Conservation (phyloP, 108 stramenopile species). For the Schizochytrium sp. region DNA sequence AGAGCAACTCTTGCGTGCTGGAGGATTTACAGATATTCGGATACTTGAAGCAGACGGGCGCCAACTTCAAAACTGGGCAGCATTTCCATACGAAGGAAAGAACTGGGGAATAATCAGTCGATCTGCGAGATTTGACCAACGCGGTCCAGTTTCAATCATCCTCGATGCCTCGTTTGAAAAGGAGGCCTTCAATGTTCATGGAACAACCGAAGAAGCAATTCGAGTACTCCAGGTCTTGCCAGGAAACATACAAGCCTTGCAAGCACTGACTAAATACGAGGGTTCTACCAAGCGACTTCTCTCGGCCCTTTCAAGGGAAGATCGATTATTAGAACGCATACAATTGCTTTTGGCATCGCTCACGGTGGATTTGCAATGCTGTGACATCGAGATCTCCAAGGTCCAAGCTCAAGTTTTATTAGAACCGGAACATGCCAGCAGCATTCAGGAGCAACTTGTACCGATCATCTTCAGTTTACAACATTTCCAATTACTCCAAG, state of each 20-base stretch:
- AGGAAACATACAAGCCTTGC: background rate
- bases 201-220: background rate
- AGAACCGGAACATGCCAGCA: no score
- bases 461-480: no score
- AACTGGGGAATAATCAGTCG: constrained; percentile 64
- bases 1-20: constrained; percentile 50
- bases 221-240: background rate
- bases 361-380: no score
- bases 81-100: background rate
- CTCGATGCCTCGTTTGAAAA: constrained; percentile 57
- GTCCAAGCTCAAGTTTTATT: no score
- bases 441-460: no score
- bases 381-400: no score
- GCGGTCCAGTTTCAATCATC: constrained; percentile 68
- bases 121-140: constrained; percentile 59
- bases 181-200: background rate
- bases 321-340: no score
- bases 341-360: no score
- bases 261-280: no score
- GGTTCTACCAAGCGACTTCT: no score
- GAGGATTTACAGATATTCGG: constrained; percentile 32
- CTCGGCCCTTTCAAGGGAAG: no score
- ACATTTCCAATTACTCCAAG: no score
- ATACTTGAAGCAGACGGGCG: background rate
- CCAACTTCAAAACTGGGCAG: constrained; percentile 21